A percentile compares a stretch with the other conserved stretches of the same genome.
phyloP scores from a whole-genome alignment of 306 rosid genomes.

The Trifolium dubium region DNA sequence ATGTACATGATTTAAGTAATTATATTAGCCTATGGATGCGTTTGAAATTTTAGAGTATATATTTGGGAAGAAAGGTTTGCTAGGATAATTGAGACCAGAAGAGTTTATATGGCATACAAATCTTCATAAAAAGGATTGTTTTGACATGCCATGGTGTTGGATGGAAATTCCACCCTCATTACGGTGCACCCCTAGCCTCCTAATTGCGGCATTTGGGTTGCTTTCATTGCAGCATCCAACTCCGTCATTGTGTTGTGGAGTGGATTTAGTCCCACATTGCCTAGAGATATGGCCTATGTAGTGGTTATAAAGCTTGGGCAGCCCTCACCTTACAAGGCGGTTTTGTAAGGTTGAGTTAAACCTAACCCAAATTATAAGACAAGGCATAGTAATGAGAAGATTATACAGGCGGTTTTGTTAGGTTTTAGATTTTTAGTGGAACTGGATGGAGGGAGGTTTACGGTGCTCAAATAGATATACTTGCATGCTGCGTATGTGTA shows the following conservation, averaged over 20 bases:
- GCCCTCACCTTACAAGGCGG: too few relatives aligned
- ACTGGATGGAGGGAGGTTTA: slow-evolving; percentile 11
- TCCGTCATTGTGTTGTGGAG: too few relatives aligned
- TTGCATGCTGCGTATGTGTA: slow-evolving; percentile 18
- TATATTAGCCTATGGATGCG: slow-evolving; percentile 32
- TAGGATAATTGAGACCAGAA: slow-evolving; percentile 7
- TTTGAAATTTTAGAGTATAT: slow-evolving; percentile 10
- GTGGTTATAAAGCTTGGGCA: too few relatives aligned
- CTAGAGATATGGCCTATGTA: too few relatives aligned
- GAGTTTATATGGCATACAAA: neutral
- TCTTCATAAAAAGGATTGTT: slow-evolving; percentile 26
- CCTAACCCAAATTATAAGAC: neutral
- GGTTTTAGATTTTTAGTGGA: slow-evolving; percentile 32
- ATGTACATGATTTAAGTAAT: slow-evolving; percentile 28
- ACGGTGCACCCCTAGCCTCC: too few relatives aligned
- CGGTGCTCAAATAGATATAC: neutral
- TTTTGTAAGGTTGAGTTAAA: too few relatives aligned
- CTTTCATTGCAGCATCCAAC: too few relatives aligned
- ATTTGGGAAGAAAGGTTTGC: slow-evolving; percentile 29
- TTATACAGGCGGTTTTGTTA: neutral
- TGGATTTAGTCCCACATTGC: too few relatives aligned
- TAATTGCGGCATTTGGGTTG: too few relatives aligned
- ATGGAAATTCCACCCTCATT: too few relatives aligned
- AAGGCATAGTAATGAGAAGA: slow-evolving; percentile 3
- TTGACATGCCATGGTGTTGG: slow-evolving; percentile 4